phyloP scores from a whole-genome alignment of 2,329 filamentous ascomycete genomes.

The Xylaria sp. region DNA sequence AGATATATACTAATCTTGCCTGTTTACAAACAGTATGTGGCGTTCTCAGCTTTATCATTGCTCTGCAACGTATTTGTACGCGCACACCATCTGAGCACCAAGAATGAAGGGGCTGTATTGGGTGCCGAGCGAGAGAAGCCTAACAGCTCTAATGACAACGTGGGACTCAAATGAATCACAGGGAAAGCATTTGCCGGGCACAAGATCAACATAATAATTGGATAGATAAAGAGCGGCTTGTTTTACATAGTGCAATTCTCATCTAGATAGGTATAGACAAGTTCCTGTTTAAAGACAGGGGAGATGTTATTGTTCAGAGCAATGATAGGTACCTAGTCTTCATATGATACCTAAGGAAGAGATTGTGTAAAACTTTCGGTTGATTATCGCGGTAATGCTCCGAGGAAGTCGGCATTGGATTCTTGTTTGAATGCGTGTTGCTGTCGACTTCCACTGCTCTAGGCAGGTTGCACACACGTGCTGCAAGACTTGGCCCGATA shows the following conservation, averaged over 20 bases:
- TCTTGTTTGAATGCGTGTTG: no score
- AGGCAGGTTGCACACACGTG: no score
- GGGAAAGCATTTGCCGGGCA: constrained; percentile 3
- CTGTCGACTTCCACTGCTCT: no score
- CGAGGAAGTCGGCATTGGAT: background rate
- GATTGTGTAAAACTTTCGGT: background rate
- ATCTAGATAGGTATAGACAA: constrained; percentile 5
- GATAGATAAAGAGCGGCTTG: constrained; percentile 2
- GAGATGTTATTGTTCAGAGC: background rate
- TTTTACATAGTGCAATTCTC: background rate
- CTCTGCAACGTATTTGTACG: constrained; percentile 25
- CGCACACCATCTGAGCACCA: constrained; percentile 12
- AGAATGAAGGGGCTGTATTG: constrained; percentile 19
- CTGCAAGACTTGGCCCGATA: no score
- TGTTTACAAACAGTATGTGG: constrained; percentile 24
- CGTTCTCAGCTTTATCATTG: constrained; percentile 22
- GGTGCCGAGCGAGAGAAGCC: constrained; percentile 15
- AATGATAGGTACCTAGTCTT: background rate
- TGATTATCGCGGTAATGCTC: background rate
- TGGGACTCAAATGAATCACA: constrained; percentile 7
- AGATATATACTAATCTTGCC: constrained; percentile 1
- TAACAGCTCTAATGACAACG: background rate
- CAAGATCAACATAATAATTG: constrained; percentile 6
- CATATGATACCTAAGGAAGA: background rate
- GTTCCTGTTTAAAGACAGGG: background rate